Conservation (phyloP, 2,329 filamentous ascomycete genomes). For the Alternaria consortialis region DNA sequence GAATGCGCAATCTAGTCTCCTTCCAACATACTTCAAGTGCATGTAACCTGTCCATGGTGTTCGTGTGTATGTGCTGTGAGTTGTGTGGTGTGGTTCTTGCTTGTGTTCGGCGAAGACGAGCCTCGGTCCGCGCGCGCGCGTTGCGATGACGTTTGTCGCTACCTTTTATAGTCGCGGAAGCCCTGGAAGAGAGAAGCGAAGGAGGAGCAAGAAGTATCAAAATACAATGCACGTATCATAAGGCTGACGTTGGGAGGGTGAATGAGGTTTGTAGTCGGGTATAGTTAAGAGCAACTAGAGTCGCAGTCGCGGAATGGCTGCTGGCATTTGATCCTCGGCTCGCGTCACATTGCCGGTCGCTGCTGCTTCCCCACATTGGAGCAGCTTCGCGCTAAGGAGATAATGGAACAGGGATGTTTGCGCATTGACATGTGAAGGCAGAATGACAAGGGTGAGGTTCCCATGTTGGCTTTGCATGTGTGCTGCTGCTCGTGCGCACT, state of each 20-base stretch:
- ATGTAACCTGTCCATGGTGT: constrained; percentile 45
- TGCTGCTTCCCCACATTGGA: constrained; percentile 43
- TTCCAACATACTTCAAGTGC: constrained; percentile 39
- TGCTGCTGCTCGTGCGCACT: not conserved
- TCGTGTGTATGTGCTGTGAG: not conserved
- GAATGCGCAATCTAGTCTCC: not conserved
- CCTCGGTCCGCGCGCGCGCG: constrained; percentile 36
- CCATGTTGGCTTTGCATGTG: constrained; percentile 23
- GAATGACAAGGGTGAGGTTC: not conserved
- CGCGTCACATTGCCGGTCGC: constrained; percentile 44
- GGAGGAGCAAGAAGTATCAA: not conserved
- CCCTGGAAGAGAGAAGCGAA: not conserved
- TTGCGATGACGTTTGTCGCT: constrained; percentile 29
- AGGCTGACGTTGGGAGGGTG: constrained; percentile 16
- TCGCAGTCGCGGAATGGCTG: constrained; percentile 26
- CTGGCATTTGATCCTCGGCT: constrained; percentile 46
- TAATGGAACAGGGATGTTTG: constrained; percentile 25
- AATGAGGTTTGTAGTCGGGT: constrained; percentile 22
- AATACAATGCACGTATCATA: constrained; percentile 10
- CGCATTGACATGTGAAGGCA: constrained; percentile 40
- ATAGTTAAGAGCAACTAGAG: constrained; percentile 17
- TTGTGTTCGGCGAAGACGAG: constrained; percentile 17
- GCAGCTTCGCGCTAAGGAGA: constrained; percentile 21
- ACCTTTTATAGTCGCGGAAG: constrained; percentile 5
- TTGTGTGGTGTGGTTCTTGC: constrained; percentile 8